Evolutionary conservation across 2,329 filamentous ascomycete species (phyloP), one percentile per base, ranked within the genome.

Genomic region (Alternaria arborescens): DNA sequence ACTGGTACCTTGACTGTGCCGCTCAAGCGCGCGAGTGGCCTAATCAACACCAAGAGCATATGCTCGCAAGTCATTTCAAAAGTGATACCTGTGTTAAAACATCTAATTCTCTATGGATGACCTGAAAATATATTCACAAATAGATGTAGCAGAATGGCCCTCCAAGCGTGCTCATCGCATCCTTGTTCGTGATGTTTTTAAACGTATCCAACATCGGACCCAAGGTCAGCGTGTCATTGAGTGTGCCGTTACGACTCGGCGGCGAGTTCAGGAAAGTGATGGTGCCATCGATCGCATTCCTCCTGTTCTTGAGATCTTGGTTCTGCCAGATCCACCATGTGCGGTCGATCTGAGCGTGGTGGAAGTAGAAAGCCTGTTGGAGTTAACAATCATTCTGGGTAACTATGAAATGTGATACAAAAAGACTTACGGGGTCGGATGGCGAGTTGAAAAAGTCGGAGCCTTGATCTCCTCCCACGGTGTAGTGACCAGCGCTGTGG

Each of bases 281-380:
- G 5, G 82, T 83, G 2, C 80, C 82, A 6, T 68, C 72, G 60
- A 84, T 77, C 24, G 70, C 70, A 54, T 75, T 70, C 54, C 73
- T 72, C 14, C 82, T 71, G 10, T 72, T 72, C 50, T 70, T 59
- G 36, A 75, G 62, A 54, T 82, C 75, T 32, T 78, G 69, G 57
- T 80, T 82, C 70, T 85, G 83, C 83, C 82, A 85, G 10, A 80
- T 82, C 81, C 80, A 83, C 75, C 77, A 85, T 2, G 78, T 67
- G 7, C 81, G 78, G 67, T 85, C 83, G 40, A 84, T 80, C 71
- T 79, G 78, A 4, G 75, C 77, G 55, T 84, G 82, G 62, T 84
- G 82, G 28, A 82, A 74, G 66, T 76, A 84, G 72, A 84, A 84
- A 20, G 41, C 28, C 28, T 44, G 18, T 1, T 1, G 46, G 18